Conservation (phyloP, 805 yeast species). For the Candida maris region DNA sequence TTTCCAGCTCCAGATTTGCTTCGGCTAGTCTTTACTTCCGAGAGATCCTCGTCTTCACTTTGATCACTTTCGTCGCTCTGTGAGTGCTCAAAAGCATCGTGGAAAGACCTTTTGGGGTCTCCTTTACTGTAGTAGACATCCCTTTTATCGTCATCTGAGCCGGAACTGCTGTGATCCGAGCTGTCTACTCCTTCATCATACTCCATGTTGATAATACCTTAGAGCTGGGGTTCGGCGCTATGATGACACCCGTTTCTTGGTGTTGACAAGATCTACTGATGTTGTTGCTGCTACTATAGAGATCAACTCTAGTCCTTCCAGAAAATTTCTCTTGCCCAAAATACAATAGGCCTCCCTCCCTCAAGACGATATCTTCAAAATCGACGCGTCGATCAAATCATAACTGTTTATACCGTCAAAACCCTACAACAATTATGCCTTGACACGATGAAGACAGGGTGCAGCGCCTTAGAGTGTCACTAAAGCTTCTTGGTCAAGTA, state of each 20-base stretch:
- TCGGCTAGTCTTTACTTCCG: conserved; percentile 3
- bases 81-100: conserved; percentile 11
- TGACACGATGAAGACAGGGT: too few relatives aligned
- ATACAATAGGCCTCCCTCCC: too few relatives aligned
- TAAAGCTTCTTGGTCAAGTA: conserved; percentile 1
- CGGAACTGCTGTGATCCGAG: background rate
- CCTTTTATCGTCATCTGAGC: background rate
- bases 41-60: conserved; percentile 7
- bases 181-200: background rate
- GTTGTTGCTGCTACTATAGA: too few relatives aligned
- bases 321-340: too few relatives aligned
- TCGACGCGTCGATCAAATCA: conserved; percentile 8
- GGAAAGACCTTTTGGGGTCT: conserved; percentile 7
- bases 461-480: too few relatives aligned
- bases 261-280: too few relatives aligned
- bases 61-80: conserved; percentile 9
- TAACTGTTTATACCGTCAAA: too few relatives aligned
- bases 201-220: background rate
- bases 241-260: too few relatives aligned
- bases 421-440: too few relatives aligned
- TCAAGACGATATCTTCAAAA: too few relatives aligned
- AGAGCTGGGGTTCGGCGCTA: too few relatives aligned
- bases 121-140: background rate
- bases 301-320: too few relatives aligned
- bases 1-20: conserved; percentile 12